A percentile compares a stretch with the other conserved stretches of the same genome.
phyloP scores from a whole-genome alignment of 2,329 filamentous ascomycete species.

The Cercospora canescens region DNA sequence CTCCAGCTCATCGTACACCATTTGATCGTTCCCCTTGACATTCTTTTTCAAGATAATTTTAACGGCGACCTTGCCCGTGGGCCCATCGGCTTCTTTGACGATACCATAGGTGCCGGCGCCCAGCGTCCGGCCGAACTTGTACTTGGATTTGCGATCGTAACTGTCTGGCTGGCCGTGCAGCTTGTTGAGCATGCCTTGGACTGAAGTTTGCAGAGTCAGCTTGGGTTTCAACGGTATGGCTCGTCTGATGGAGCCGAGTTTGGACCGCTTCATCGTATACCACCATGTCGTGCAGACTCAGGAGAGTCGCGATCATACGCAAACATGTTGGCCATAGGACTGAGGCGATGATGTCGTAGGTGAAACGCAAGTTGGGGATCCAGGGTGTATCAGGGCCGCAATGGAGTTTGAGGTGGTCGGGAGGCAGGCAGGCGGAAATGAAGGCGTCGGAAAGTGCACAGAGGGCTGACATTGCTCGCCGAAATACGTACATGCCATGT shows the following conservation, averaged over 20 bases:
- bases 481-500: constrained; percentile 20
- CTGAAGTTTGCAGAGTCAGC: constrained; percentile 24
- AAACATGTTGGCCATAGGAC: constrained; percentile 12
- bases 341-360: constrained; percentile 12
- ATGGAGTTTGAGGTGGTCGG: constrained; percentile 6
- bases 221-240: constrained; percentile 17
- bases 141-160: constrained; percentile 97
- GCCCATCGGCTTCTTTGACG: constrained; percentile 88
- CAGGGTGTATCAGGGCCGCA: constrained; percentile 13
- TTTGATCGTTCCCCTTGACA: constrained; percentile 95
- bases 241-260: constrained; percentile 18
- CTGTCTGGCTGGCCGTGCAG: constrained; percentile 95
- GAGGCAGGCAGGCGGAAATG: constrained; percentile 1
- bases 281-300: constrained; percentile 12
- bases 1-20: constrained; percentile 96
- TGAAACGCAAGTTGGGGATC: constrained; percentile 19
- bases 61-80: constrained; percentile 83
- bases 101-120: constrained; percentile 98
- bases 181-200: constrained; percentile 76
- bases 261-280: constrained; percentile 13
- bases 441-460: background rate
- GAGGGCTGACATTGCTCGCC: background rate
- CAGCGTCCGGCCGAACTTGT: constrained; percentile 88
- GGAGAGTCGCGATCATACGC: constrained; percentile 6
- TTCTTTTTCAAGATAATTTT: constrained; percentile 99